These are phyloP conservation scores for Plantago rigida DNA, from an alignment of 305 asterid genomes.

Conservation along the genomic window DNA sequence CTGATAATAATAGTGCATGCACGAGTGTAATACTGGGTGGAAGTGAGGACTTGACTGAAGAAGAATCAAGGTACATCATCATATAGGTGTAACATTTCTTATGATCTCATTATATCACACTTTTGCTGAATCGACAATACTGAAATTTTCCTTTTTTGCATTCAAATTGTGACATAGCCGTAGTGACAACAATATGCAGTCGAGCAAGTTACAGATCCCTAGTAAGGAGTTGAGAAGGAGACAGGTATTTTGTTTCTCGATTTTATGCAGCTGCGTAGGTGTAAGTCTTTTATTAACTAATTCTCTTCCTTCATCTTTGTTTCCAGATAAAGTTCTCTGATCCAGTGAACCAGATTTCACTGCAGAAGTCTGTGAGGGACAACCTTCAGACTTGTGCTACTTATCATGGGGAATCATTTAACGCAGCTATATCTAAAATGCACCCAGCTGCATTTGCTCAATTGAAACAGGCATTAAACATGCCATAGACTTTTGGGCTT, in stretches of 20 bases:
- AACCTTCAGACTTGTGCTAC: constrained; percentile 83
- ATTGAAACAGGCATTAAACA: constrained; percentile 72
- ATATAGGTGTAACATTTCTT: neutral
- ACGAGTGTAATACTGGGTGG: constrained; percentile 80
- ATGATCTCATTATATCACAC: neutral
- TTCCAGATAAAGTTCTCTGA: constrained; percentile 75
- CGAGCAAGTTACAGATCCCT: constrained; percentile 65
- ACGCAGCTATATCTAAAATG: constrained; percentile 66
- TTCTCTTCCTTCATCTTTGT: constrained; percentile 12
- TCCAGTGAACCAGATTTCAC: constrained; percentile 64
- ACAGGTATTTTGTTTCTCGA: constrained; percentile 50
- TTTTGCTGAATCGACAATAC: constrained; percentile 7
- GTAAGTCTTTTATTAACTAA: neutral
- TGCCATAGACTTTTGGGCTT: constrained; percentile 43
- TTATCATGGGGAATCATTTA: constrained; percentile 76
- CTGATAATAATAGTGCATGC: constrained; percentile 51
- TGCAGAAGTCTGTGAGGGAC: constrained; percentile 73
- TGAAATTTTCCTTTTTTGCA: constrained; percentile 11
- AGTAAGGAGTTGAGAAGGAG: constrained; percentile 81
- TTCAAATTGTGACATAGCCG: constrained; percentile 32
- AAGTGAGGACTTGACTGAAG: constrained; percentile 64
- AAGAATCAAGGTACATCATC: constrained; percentile 69
- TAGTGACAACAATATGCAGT: constrained; percentile 56
- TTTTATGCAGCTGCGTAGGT: constrained; percentile 20
- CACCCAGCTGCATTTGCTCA: constrained; percentile 76